phyloP scores from a whole-genome alignment of 1,284 basidiomycete species.

The Paramarasmius palmivorus region DNA sequence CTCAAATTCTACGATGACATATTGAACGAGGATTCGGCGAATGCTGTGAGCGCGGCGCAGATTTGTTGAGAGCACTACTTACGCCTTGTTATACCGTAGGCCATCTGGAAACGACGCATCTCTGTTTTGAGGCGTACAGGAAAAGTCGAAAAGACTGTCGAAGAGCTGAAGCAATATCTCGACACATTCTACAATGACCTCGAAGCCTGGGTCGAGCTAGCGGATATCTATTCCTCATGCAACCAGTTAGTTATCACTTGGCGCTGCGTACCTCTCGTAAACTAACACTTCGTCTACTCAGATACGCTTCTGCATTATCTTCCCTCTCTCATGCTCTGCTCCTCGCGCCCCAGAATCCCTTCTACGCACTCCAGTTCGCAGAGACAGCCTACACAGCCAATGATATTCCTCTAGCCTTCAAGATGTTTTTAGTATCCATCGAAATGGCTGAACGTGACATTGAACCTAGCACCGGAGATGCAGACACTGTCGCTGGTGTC shows the following conservation, averaged over 20 bases:
- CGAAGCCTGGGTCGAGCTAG: constrained; percentile 93
- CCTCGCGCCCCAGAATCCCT: constrained; percentile 83
- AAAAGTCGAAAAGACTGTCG: constrained; percentile 65
- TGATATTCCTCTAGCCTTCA: constrained; percentile 76
- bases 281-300: too few relatives aligned
- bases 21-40: constrained; percentile 71
- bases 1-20: constrained; percentile 71
- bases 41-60: constrained; percentile 58
- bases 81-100: constrained; percentile 42
- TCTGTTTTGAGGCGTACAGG: constrained; percentile 67
- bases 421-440: constrained; percentile 78
- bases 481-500: constrained; percentile 27
- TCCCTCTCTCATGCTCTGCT: constrained; percentile 82
- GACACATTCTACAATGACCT: constrained; percentile 94
- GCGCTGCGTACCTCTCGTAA: too few relatives aligned
- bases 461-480: constrained; percentile 36
- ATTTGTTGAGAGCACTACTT: not conserved
- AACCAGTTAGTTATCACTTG: constrained; percentile 64
- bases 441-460: constrained; percentile 80
- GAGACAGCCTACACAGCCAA: constrained; percentile 85
- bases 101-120: constrained; percentile 83
- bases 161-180: constrained; percentile 78
- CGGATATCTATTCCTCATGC: constrained; percentile 81
- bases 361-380: constrained; percentile 80
- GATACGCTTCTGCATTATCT: constrained; percentile 69